Base-by-base conservation (phyloP, 2,329 filamentous ascomycete genomes). In the Leptographium wingfieldii region DNA sequence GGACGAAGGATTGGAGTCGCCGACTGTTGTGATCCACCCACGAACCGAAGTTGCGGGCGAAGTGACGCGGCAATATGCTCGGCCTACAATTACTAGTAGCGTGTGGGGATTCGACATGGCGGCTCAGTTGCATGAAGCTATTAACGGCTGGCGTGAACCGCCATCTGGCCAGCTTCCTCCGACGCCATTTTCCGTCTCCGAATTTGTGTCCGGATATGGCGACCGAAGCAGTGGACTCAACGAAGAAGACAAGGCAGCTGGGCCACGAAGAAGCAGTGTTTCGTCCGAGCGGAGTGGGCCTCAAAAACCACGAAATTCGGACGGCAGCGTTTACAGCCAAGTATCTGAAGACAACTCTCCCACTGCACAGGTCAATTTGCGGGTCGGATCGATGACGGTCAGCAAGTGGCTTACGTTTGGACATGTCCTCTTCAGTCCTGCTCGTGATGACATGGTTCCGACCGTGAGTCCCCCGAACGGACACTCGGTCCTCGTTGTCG, bases 371-470 rank as follows among this genome's bases (percentile, higher is more conserved):
- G 86, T 90, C 63, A 90, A 91, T 67, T 79, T 94, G 27, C 80
- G 89, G 2, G 85, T 90, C 19, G 88, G 86, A 5, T 90, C 88
- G 2, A 84, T 94, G 76, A 91, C 89, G 62, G 89, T 91, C 29
- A 91, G 87, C 77, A 92, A 92, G 68, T 94, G 88, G 89, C 80
- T 94, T 29, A 90, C 87, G 0, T 92, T 92, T 69, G 89, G 89
- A 1, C 86, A 90, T 65, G 87, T 92, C 0, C 76, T 94, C 4
- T 92, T 94, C 73, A 91, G 87, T 65, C 88, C 90, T 12, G 83
- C 87, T 5, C 82, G 89, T 31, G 85, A 89, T 54, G 85, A 90
- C 65, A 77, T 92, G 27, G 73, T 81, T 48, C 74, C 81, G 22
- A 73, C 78, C 0, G 77, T 72, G 19, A 74, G 72, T 58, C 74